A percentile compares a stretch with the other conserved stretches of the same genome.
phyloP scores from a whole-genome alignment of 768 basidiomycete genomes.

The Termitomyces sp. region DNA sequence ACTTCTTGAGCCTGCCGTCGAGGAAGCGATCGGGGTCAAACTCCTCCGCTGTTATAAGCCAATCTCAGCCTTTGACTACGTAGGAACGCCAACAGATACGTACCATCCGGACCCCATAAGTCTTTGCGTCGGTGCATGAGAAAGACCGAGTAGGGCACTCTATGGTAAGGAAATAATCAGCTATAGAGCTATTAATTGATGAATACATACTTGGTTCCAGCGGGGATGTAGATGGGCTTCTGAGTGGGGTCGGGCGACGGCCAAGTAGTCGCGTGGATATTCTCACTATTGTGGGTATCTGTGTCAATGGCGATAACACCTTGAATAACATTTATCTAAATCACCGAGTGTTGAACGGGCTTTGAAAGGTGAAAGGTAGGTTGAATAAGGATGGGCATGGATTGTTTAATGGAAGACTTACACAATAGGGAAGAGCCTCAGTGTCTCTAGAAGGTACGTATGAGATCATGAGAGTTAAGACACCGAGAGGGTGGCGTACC shows the following conservation, averaged over 20 bases:
- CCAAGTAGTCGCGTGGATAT: slow-evolving; percentile 45
- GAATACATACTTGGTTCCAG: slow-evolving; percentile 39
- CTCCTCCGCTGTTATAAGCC: slow-evolving; percentile 41
- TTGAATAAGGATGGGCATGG: no score
- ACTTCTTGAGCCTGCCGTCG: slow-evolving; percentile 58
- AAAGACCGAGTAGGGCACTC: slow-evolving; percentile 52
- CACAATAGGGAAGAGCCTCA: slow-evolving; percentile 56
- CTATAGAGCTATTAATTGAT: background rate
- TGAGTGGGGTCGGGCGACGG: slow-evolving; percentile 40
- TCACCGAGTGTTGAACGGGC: slow-evolving; percentile 48
- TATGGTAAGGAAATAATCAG: slow-evolving; percentile 11
- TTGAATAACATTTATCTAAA: slow-evolving; percentile 7
- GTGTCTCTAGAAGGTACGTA: slow-evolving; percentile 34
- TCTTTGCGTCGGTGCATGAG: slow-evolving; percentile 64
- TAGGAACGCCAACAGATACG: background rate
- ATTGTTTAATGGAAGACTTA: slow-evolving; percentile 18
- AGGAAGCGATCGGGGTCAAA: slow-evolving; percentile 75
- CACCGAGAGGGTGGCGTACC: slow-evolving; percentile 28
- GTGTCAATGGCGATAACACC: background rate
- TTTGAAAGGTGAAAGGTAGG: slow-evolving; percentile 7
- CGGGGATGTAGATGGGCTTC: slow-evolving; percentile 53
- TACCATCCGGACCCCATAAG: slow-evolving; percentile 73
- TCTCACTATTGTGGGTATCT: slow-evolving; percentile 31
- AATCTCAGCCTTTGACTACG: background rate
- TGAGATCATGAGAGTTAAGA: background rate